phyloP scores from a whole-genome alignment of 306 rosid species.

The Spatholobus suberectus region DNA sequence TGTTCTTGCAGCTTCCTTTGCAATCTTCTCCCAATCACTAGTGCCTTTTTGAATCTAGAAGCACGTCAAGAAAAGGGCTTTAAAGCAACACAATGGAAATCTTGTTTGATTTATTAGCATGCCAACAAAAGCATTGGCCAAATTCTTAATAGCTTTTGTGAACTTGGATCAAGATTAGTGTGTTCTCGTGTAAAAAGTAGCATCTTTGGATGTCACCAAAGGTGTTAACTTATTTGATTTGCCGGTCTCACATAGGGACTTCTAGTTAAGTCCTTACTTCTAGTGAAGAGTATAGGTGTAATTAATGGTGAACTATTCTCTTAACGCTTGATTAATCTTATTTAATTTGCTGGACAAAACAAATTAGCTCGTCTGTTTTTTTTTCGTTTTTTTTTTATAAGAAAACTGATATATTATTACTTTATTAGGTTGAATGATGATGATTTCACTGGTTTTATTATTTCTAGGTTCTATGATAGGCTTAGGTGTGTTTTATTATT shows the following conservation, averaged over 20 bases:
- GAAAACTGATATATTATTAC: neutral
- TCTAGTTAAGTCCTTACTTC: neutral
- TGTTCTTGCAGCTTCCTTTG: slow-evolving; percentile 90
- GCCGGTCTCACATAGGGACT: neutral
- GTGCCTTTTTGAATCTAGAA: slow-evolving; percentile 67
- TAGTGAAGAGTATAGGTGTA: neutral
- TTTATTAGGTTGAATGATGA: neutral
- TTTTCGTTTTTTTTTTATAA: too few species aligned
- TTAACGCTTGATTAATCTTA: neutral
- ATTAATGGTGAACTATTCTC: neutral
- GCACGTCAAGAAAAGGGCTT: slow-evolving; percentile 1
- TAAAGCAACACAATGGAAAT: neutral
- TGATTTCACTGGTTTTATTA: neutral
- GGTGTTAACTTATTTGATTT: neutral
- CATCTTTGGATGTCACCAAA: neutral
- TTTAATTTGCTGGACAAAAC: neutral
- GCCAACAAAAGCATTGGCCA: neutral
- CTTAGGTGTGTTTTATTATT: too few species aligned
- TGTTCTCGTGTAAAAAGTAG: neutral
- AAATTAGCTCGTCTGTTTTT: neutral
- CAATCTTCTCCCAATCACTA: slow-evolving; percentile 82
- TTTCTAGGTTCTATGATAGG: neutral
- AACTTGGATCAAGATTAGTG: neutral
- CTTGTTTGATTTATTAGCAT: neutral
- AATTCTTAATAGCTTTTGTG: slow-evolving; percentile 6